Evolutionary conservation across 2,329 filamentous ascomycete species (phyloP), one percentile per base, ranked within the genome.

Genomic region (Xylaria arbuscula): DNA sequence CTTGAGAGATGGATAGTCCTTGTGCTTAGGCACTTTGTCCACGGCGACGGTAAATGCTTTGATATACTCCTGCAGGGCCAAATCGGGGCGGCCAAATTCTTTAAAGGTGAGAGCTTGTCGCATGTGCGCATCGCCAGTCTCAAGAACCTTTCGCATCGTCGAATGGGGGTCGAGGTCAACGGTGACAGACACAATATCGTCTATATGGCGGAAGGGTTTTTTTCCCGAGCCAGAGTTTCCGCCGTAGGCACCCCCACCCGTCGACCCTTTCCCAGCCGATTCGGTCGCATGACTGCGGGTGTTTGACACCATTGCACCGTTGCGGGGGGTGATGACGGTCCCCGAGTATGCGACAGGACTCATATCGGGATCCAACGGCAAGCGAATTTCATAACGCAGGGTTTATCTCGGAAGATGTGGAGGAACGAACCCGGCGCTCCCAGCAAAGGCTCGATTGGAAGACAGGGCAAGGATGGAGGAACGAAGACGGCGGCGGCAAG

Each of bases 31-130:
- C 32, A 98, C 90, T 50, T 90, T 83, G 64, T 95, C 90, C 59
- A 94, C 86, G 15, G 92, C 87, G 64, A 98, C 91, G 66, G 94
- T 90, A 68, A 88, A 94, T 11, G 94, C 93, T 70, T 91, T 88
- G 66, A 98, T 86, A 76, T 95, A 98, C 69, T 97, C 92, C 72
- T 92, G 88, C 64, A 97, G 91, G 2, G 94, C 94, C 45, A 89
- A 80, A 76, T 96, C 93, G 4, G 90, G 88, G 42, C 89, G 85
- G 32, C 87, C 83, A 80, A 92, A 91, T 69, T 87, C 87, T 67
- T 89, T 84, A 65, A 85, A 83, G 61, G 86, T 87, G 70, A 89
- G 86, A 45, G 92, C 90, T 73, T 88, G 85, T 68, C 84, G 84
- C 67, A 90, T 82, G 55, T 84, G 83, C 24, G 78, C 76, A 74